Evolutionary conservation across 176 grass and related monocot genomes (phyloP).

Genomic region (Musa troglodytarum): DNA sequence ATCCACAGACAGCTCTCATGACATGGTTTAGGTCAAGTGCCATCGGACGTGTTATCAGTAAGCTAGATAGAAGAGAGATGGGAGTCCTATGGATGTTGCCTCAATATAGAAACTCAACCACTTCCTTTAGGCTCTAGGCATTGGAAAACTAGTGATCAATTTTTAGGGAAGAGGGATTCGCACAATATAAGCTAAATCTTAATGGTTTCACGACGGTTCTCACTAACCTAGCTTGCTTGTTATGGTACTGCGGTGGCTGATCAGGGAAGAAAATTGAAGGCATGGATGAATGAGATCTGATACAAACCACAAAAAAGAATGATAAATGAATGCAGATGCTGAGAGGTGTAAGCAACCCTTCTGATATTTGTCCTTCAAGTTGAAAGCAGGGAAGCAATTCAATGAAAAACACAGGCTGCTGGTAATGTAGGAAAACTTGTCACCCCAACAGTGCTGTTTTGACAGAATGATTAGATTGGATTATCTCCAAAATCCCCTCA

Average conservation of each 20-base stretch:
- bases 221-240: neutral
- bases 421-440: neutral
- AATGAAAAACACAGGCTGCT: neutral
- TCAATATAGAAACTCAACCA: neutral
- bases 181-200: neutral
- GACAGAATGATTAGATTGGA: no score
- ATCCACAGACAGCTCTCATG: neutral
- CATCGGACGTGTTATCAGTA: no score
- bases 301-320: neutral
- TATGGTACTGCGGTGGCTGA: neutral
- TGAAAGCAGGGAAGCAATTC: neutral
- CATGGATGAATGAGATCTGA: constrained; percentile 1
- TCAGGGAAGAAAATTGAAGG: neutral
- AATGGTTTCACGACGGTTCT: neutral
- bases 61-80: no score
- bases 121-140: neutral
- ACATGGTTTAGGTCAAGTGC: no score
- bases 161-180: neutral
- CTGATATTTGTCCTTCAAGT: no score
- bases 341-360: no score
- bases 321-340: neutral
- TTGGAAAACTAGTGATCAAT: neutral
- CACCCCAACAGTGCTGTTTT: no score
- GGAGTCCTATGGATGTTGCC: no score
- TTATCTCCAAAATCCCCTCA: no score